Conservation (phyloP, 2,329 filamentous ascomycete species). For the Xylariales sp. region DNA sequence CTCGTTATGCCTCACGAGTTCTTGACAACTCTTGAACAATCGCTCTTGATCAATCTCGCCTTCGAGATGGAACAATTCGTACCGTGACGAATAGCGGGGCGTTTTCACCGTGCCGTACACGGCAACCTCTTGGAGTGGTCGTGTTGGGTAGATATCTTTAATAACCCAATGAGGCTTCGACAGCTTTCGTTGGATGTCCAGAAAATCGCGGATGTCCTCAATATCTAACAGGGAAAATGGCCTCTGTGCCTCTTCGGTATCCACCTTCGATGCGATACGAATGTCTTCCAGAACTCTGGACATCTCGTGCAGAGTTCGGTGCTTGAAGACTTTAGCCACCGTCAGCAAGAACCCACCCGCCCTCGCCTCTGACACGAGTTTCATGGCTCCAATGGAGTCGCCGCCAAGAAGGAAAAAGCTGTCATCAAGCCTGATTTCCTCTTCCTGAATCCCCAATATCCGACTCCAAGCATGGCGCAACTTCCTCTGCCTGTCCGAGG, state of each 20-base stretch:
- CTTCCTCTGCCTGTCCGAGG: conserved; percentile 36
- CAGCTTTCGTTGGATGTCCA: conserved; percentile 47
- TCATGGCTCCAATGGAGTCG: conserved; percentile 59
- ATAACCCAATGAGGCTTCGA: conserved; percentile 46
- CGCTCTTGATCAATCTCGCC: conserved; percentile 41
- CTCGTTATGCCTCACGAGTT: conserved; percentile 57
- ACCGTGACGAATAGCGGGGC: conserved; percentile 59
- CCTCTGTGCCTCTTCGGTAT: conserved; percentile 22
- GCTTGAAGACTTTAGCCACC: conserved; percentile 52
- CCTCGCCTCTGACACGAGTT: conserved; percentile 51
- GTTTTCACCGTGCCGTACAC: conserved; percentile 52
- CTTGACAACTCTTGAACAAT: conserved; percentile 44
- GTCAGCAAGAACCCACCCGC: conserved; percentile 42
- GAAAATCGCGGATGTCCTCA: conserved; percentile 35
- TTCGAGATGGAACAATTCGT: conserved; percentile 61
- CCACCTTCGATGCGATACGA: conserved; percentile 11
- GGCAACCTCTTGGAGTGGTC: conserved; percentile 55
- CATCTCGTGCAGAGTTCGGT: conserved; percentile 45
- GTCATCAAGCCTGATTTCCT: conserved; percentile 47
- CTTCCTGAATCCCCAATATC: conserved; percentile 37
- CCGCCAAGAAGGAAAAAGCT: conserved; percentile 59
- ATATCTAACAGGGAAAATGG: conserved; percentile 47
- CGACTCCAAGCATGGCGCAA: conserved; percentile 45
- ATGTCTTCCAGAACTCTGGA: conserved; percentile 42
- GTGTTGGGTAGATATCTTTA: conserved; percentile 51